Conservation (phyloP, 202 grass and related monocot genomes). For the Dendrocalamus latiflorus region DNA sequence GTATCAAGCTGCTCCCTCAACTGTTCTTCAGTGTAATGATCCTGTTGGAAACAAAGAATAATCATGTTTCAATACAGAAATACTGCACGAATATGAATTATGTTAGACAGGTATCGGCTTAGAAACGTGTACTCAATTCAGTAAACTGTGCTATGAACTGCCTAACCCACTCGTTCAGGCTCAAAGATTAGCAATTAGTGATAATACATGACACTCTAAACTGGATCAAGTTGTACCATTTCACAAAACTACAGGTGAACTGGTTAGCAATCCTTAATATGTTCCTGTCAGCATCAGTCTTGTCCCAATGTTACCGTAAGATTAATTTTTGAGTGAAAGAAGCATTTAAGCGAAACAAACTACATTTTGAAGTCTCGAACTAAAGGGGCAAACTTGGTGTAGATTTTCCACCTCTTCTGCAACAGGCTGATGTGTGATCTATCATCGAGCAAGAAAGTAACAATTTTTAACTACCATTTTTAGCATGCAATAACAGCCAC, state of each 20-base stretch:
- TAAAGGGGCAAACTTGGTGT: background rate
- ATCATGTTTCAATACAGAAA: background rate
- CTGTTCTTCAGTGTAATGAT: constrained; percentile 29
- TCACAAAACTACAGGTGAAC: background rate
- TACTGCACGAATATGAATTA: background rate
- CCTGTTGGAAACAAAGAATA: constrained; percentile 10
- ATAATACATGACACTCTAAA: background rate
- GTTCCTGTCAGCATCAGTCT: background rate
- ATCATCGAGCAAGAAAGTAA: background rate
- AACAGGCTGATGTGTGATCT: background rate
- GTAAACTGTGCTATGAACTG: background rate
- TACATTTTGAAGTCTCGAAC: background rate
- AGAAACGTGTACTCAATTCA: background rate
- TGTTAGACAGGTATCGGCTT: background rate
- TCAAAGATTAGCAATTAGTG: background rate
- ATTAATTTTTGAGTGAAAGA: background rate
- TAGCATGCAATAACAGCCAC: no score
- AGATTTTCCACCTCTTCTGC: background rate
- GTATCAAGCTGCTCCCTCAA: constrained; percentile 36
- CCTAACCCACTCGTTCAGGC: background rate
- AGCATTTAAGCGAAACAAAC: background rate
- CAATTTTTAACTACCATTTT: background rate
- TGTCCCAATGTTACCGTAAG: background rate
- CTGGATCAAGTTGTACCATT: background rate
- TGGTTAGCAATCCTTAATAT: background rate